Evolutionary conservation across 2,329 filamentous ascomycete species (phyloP).

Genomic region (Cladosporium colombiae): DNA sequence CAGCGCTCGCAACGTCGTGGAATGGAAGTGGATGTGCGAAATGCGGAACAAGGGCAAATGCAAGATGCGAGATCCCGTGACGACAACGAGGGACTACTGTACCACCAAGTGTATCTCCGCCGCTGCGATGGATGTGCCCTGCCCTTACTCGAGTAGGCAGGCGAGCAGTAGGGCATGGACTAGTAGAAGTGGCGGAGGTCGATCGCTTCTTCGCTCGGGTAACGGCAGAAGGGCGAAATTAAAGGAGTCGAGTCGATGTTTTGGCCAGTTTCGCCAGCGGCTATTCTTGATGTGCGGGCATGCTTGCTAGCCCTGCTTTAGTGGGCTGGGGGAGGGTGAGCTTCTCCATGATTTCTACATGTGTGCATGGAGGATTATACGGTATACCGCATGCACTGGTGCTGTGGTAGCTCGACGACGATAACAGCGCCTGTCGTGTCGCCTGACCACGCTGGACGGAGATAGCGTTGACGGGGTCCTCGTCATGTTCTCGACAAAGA

Average conservation of each 20-base stretch:
- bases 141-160: neutral
- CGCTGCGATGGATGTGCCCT: neutral
- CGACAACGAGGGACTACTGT: neutral
- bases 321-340: conserved; percentile 10
- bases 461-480: neutral
- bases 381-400: neutral
- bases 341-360: neutral
- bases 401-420: neutral
- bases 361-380: neutral
- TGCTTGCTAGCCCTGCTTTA: conserved; percentile 8
- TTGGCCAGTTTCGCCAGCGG: conserved; percentile 13
- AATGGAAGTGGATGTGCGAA: neutral
- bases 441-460: neutral
- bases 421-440: neutral
- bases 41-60: neutral
- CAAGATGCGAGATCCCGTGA: conserved; percentile 8
- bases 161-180: neutral
- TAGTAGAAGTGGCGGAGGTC: neutral
- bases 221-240: conserved; percentile 16
- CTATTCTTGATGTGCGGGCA: conserved; percentile 5
- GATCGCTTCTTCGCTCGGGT: conserved; percentile 8
- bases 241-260: conserved; percentile 14
- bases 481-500: neutral
- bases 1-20: neutral
- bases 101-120: neutral